Percentiles rank a stretch among this genome's conserved stretches.
Conservation (phyloP, 2,329 filamentous ascomycete species). For the Aureobasidium vineae region DNA sequence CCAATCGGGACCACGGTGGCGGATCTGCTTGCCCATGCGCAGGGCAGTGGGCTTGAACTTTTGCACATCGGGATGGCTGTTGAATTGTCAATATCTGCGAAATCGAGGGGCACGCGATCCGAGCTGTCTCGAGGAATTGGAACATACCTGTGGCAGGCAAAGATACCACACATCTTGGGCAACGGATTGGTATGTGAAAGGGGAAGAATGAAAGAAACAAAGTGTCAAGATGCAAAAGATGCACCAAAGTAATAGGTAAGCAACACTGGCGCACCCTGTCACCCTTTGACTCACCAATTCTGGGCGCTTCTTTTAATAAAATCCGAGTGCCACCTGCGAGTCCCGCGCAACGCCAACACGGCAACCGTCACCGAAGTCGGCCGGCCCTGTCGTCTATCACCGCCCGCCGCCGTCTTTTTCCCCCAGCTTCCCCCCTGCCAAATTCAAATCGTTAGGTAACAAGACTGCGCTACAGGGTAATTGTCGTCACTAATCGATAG, state of each 20-base stretch:
- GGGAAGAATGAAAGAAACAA: neutral
- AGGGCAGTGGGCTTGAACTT: constrained; percentile 96
- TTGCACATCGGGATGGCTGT: constrained; percentile 82
- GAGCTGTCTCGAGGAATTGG: neutral
- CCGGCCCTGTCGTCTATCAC: neutral
- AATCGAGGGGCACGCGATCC: constrained; percentile 31
- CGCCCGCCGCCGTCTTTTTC: neutral
- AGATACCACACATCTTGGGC: constrained; percentile 88
- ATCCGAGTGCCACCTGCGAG: constrained; percentile 14
- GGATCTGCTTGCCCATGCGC: constrained; percentile 91
- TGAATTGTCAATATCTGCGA: constrained; percentile 25
- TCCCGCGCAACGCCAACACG: constrained; percentile 17
- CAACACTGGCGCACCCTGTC: constrained; percentile 5
- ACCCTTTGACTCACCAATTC: constrained; percentile 22
- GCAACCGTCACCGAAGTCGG: neutral
- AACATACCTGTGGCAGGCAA: constrained; percentile 81
- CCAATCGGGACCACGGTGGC: constrained; percentile 98
- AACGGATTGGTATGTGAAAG: neutral
- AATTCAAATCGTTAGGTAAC: constrained; percentile 8
- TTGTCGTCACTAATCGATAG: constrained; percentile 4
- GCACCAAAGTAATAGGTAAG: neutral
- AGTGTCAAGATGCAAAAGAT: neutral
- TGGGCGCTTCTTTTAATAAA: constrained; percentile 1
- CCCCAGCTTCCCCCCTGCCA: constrained; percentile 5
- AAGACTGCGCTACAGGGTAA: neutral